Percentiles rank a stretch among this genome's conserved stretches.
phyloP scores from a whole-genome alignment of 768 basidiomycete species.

The Solioccasus polychromus region DNA sequence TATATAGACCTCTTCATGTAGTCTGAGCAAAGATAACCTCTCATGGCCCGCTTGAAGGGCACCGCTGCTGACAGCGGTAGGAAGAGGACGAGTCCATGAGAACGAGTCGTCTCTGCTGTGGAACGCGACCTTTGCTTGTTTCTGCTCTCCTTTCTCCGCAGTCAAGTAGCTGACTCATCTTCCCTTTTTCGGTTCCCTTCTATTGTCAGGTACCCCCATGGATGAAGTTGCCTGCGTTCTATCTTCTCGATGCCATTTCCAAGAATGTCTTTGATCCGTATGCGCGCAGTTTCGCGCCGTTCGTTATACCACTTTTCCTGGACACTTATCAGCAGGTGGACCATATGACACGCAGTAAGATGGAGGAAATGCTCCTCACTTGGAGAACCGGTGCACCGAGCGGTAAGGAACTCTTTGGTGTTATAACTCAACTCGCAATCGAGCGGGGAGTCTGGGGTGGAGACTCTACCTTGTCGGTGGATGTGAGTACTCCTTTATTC shows the following conservation, averaged over 20 bases:
- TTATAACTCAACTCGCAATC: conserved; percentile 74
- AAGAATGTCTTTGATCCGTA: conserved; percentile 97
- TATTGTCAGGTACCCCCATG: conserved; percentile 77
- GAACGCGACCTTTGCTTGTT: conserved; percentile 26
- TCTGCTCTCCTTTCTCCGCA: conserved; percentile 27
- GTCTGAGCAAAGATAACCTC: conserved; percentile 42
- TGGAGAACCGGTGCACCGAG: conserved; percentile 88
- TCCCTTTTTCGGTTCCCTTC: conserved; percentile 28
- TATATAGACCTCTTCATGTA: conserved; percentile 43
- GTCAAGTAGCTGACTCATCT: conserved; percentile 64
- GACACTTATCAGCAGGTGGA: conserved; percentile 88
- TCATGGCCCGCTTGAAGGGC: conserved; percentile 30
- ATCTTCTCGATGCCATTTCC: conserved; percentile 93
- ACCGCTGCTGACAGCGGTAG: conserved; percentile 32
- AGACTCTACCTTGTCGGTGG: conserved; percentile 36
- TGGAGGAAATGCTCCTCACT: conserved; percentile 96
- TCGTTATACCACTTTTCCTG: conserved; percentile 82
- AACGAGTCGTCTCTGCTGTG: conserved; percentile 28
- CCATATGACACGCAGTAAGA: conserved; percentile 79
- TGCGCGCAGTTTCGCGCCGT: conserved; percentile 75
- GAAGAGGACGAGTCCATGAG: conserved; percentile 38
- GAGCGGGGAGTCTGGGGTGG: conserved; percentile 83
- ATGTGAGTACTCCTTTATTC: conserved; percentile 34
- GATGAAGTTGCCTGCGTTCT: conserved; percentile 92
- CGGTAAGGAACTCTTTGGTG: conserved; percentile 82